These are phyloP conservation scores for Fusarium sp. DNA, from an alignment of 2,329 filamentous ascomycete species.

Conservation along the genomic window DNA sequence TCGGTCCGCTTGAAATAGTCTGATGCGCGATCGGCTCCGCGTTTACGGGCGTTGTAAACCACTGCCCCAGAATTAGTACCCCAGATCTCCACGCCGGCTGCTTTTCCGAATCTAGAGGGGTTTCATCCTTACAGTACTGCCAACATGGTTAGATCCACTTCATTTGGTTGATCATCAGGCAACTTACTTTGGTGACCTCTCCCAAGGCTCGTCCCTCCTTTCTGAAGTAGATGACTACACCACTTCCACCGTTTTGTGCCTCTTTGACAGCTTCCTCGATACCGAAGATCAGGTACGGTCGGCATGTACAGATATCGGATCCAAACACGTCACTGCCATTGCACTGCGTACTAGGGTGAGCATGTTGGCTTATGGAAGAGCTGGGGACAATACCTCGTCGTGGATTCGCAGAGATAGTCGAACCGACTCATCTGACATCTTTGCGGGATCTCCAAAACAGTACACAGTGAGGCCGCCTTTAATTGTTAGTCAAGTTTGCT, in stretches of 20 bases:
- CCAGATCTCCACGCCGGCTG: conserved; percentile 22
- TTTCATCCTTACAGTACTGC: conserved; percentile 43
- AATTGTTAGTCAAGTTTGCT: conserved; percentile 24
- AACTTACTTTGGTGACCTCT: conserved; percentile 91
- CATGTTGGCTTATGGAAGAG: not conserved
- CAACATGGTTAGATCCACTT: conserved; percentile 35
- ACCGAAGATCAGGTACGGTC: conserved; percentile 95
- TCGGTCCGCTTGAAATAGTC: conserved; percentile 99
- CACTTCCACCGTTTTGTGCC: conserved; percentile 92
- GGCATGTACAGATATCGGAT: conserved; percentile 97
- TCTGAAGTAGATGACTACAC: conserved; percentile 98
- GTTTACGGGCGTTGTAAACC: conserved; percentile 85
- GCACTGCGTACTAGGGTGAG: conserved; percentile 65
- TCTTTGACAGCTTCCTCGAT: conserved; percentile 98
- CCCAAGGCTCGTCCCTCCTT: conserved; percentile 96
- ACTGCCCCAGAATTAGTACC: conserved; percentile 55
- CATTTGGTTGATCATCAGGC: not conserved
- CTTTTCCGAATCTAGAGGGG: conserved; percentile 3
- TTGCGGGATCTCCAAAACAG: conserved; percentile 94
- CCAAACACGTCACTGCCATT: conserved; percentile 98
- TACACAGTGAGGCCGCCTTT: conserved; percentile 91
- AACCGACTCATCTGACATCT: conserved; percentile 89
- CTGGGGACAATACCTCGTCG: conserved; percentile 65
- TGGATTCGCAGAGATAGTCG: conserved; percentile 87
- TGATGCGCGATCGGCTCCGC: conserved; percentile 83